Conservation (phyloP, 1,139 yeast genomes). For the Diutina mesorugosa region DNA sequence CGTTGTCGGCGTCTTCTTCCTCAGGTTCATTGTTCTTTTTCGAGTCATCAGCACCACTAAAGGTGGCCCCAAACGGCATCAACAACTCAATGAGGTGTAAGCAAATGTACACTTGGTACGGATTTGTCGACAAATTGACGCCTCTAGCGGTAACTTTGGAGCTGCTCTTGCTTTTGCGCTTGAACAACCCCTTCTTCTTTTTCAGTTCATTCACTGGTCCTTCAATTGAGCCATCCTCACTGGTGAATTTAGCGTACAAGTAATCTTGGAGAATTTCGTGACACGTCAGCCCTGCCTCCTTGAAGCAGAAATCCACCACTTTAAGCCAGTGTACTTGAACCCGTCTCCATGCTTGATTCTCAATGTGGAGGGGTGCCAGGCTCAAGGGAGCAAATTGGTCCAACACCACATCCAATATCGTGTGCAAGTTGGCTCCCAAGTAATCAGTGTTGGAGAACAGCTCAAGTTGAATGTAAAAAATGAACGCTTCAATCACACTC, state of each 20-base stretch:
- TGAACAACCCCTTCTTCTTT: constrained; percentile 8
- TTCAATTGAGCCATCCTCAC: constrained; percentile 2
- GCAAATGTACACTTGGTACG: constrained; percentile 22
- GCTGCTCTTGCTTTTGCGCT: constrained; percentile 7
- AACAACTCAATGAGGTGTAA: constrained; percentile 19
- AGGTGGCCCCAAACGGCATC: constrained; percentile 26
- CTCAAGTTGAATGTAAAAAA: constrained; percentile 28
- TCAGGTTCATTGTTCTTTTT: constrained; percentile 6
- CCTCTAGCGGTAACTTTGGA: constrained; percentile 14
- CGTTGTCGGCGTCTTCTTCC: constrained; percentile 1
- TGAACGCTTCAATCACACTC: constrained; percentile 21
- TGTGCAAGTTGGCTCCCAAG: constrained; percentile 16
- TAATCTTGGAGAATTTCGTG: constrained; percentile 25
- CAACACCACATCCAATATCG: constrained; percentile 20
- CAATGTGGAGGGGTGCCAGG: constrained; percentile 14
- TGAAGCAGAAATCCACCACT: constrained; percentile 19
- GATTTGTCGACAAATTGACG: constrained; percentile 21
- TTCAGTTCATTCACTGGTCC: background rate
- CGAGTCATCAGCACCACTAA: constrained; percentile 8
- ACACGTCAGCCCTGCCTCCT: constrained; percentile 26
- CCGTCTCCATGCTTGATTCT: constrained; percentile 23
- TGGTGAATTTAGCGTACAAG: constrained; percentile 17
- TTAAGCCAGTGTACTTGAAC: constrained; percentile 18
- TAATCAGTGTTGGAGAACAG: constrained; percentile 29
- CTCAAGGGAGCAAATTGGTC: constrained; percentile 17